A percentile compares a stretch with the other conserved stretches of the same genome.
Evolutionary conservation across 148 eudicot genomes (phyloP).

Genomic region (Polygonum maritimum): DNA sequence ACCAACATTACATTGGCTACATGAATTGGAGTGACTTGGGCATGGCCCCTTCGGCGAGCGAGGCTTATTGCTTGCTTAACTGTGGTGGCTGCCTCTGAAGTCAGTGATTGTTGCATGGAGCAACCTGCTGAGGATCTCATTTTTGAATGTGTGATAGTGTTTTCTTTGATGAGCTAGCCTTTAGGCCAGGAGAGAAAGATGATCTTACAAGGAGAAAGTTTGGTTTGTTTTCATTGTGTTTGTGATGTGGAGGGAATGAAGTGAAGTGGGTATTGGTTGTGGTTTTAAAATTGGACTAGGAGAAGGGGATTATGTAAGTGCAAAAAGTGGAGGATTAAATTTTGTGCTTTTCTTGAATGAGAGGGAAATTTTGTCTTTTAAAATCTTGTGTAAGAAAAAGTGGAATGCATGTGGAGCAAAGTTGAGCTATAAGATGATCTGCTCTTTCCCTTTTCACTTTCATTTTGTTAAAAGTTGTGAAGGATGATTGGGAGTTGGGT

Average conservation of each 20-base stretch:
- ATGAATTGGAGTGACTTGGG: slow-evolving; percentile 88
- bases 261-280: slow-evolving; percentile 33
- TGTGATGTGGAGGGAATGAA: slow-evolving; percentile 14
- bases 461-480: slow-evolving; percentile 19
- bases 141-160: slow-evolving; percentile 8
- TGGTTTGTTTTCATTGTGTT: background rate
- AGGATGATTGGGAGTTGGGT: slow-evolving; percentile 17
- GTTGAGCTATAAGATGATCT: slow-evolving; percentile 16
- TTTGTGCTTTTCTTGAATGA: slow-evolving; percentile 69
- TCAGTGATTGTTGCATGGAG: slow-evolving; percentile 64
- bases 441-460: slow-evolving; percentile 10
- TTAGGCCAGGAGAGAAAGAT: slow-evolving; percentile 6
- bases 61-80: slow-evolving; percentile 77
- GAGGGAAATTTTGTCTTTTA: background rate
- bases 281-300: slow-evolving; percentile 18
- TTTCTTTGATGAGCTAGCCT: too few species aligned
- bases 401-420: slow-evolving; percentile 85
- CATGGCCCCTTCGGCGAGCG: slow-evolving; percentile 71
- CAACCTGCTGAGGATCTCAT: slow-evolving; percentile 62
- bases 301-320: slow-evolving; percentile 17
- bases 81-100: slow-evolving; percentile 46
- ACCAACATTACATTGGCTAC: slow-evolving; percentile 77
- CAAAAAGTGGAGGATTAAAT: slow-evolving; percentile 14
- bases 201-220: background rate
- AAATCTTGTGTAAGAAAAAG: slow-evolving; percentile 30